Evolutionary conservation across 345 rosid species (phyloP).

Genomic region (Raphanus sativus): DNA sequence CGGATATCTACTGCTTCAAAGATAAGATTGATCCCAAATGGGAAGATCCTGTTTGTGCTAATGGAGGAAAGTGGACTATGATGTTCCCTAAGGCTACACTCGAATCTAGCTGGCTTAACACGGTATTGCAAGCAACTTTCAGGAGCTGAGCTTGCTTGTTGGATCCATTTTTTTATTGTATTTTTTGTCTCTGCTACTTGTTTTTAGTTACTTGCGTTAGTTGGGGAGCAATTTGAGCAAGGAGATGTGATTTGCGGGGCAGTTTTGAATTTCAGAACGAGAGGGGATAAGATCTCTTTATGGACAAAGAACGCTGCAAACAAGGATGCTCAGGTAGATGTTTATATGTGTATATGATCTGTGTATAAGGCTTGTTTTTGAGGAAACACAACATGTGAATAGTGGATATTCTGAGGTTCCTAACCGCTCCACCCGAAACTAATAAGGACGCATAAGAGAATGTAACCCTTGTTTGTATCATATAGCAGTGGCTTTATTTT

Average conservation of each 20-base stretch:
- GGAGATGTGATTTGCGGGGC: constrained; percentile 95
- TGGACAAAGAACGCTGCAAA: constrained; percentile 95
- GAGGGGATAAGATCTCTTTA: constrained; percentile 64
- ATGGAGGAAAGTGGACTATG: constrained; percentile 93
- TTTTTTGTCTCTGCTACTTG: constrained; percentile 4
- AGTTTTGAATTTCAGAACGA: constrained; percentile 66
- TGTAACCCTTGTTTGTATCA: neutral
- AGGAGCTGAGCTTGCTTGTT: neutral
- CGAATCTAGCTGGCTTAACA: constrained; percentile 72
- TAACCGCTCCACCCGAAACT: neutral
- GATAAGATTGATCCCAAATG: constrained; percentile 80
- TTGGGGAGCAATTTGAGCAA: constrained; percentile 85
- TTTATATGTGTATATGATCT: neutral
- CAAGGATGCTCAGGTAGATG: constrained; percentile 73
- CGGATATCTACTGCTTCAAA: constrained; percentile 87
- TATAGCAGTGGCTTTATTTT: neutral
- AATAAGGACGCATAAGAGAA: neutral
- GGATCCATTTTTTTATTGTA: neutral
- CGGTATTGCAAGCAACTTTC: constrained; percentile 46
- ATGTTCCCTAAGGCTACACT: constrained; percentile 48
- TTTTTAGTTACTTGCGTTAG: constrained; percentile 69
- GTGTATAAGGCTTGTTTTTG: neutral
- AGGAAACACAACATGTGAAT: constrained; percentile 12
- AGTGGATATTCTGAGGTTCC: neutral
- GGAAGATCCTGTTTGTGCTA: constrained; percentile 95